Evolutionary conservation across 805 yeast genomes (phyloP).

Genomic region (Allodekkera sacchari): DNA sequence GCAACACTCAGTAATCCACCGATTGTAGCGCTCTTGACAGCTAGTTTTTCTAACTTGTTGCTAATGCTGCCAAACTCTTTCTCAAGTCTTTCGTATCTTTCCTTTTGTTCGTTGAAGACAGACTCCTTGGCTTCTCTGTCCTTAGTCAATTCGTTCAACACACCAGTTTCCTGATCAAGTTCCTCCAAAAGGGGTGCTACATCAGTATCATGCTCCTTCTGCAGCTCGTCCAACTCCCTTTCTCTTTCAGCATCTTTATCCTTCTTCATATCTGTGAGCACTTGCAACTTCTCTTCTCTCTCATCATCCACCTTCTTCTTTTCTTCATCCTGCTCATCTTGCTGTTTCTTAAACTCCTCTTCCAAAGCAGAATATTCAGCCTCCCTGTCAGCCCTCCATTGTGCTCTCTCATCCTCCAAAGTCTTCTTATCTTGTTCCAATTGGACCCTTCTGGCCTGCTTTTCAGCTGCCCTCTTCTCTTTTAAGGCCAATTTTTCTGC

Average conservation of each 20-base stretch:
- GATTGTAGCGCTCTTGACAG: constrained; percentile 31
- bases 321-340: constrained; percentile 30
- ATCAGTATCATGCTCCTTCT: constrained; percentile 44
- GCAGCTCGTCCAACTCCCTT: constrained; percentile 37
- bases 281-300: constrained; percentile 36
- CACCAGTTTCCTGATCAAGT: constrained; percentile 39
- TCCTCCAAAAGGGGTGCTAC: constrained; percentile 49
- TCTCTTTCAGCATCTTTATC: constrained; percentile 37
- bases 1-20: constrained; percentile 29
- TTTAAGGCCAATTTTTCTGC: constrained; percentile 29
- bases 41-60: constrained; percentile 35
- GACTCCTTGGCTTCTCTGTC: constrained; percentile 40
- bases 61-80: constrained; percentile 35
- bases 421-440: constrained; percentile 41
- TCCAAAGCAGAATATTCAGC: constrained; percentile 32
- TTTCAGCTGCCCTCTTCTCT: constrained; percentile 23
- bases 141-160: constrained; percentile 40
- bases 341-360: constrained; percentile 31
- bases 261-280: constrained; percentile 34
- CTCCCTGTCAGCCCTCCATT: constrained; percentile 26
- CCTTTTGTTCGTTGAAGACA: constrained; percentile 34
- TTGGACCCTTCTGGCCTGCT: constrained; percentile 33
- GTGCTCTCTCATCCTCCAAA: constrained; percentile 34
- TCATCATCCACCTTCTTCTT: constrained; percentile 32
- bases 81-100: constrained; percentile 35